A percentile compares a stretch with the other conserved stretches of the same genome.
Evolutionary conservation across 2,329 filamentous ascomycete genomes (phyloP).

Genomic region (Fusarium pseudograminearum): DNA sequence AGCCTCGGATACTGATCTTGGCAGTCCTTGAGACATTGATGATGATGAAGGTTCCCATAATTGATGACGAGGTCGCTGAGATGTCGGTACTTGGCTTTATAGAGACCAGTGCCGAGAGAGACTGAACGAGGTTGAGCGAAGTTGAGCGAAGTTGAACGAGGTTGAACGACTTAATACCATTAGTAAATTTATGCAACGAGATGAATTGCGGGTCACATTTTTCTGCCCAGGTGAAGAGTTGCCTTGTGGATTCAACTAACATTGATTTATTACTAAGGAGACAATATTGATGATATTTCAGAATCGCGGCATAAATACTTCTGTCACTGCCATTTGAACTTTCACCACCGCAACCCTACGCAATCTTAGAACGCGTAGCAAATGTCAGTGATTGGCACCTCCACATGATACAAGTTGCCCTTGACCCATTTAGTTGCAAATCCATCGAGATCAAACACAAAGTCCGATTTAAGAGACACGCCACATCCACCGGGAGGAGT

Average conservation of each 20-base stretch:
- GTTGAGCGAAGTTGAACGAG: not conserved
- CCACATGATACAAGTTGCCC: constrained; percentile 18
- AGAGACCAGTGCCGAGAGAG: not conserved
- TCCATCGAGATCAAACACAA: constrained; percentile 17
- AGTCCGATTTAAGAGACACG: constrained; percentile 17
- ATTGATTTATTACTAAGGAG: not conserved
- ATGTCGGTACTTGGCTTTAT: not conserved
- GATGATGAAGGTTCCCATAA: not conserved
- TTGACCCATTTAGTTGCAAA: constrained; percentile 23
- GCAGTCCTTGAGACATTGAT: not conserved
- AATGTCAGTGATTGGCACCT: constrained; percentile 11
- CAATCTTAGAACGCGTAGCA: constrained; percentile 7
- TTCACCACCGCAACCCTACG: fast-evolving
- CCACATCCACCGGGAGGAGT: constrained; percentile 7
- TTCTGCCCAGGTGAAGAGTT: too few relatives aligned
- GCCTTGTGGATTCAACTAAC: too few relatives aligned
- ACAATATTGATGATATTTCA: fast-evolving
- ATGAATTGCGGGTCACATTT: not conserved
- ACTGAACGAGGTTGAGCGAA: not conserved
- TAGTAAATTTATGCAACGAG: not conserved
- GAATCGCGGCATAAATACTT: fast-evolving
- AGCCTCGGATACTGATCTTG: not conserved
- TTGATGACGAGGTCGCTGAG: fast-evolving
- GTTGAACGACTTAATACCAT: not conserved
- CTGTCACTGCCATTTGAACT: not conserved